These are phyloP conservation scores for Dioscorea cayenensis DNA, from an alignment of 116 monocot genomes.

Conservation along the genomic window DNA sequence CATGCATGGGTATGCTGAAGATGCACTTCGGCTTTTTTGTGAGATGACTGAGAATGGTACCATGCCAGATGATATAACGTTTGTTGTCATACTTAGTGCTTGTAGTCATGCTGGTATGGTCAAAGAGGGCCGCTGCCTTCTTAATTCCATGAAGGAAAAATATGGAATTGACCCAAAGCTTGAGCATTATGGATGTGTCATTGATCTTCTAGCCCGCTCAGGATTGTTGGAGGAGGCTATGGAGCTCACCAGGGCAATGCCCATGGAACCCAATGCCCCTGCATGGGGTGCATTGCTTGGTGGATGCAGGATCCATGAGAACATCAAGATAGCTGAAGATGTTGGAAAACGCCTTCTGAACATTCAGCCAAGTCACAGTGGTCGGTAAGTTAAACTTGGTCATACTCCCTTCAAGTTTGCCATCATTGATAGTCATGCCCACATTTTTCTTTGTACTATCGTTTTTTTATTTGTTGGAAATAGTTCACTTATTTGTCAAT, in stretches of 20 bases:
- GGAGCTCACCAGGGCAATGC: constrained; percentile 32
- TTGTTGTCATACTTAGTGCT: constrained; percentile 38
- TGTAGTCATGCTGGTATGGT: constrained; percentile 48
- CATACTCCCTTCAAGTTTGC: not conserved
- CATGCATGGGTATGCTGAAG: constrained; percentile 29
- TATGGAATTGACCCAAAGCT: constrained; percentile 42
- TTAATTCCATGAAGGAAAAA: constrained; percentile 24
- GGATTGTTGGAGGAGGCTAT: constrained; percentile 45
- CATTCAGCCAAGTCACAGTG: constrained; percentile 50
- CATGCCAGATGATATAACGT: constrained; percentile 38
- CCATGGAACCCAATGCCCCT: constrained; percentile 43
- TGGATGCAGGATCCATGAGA: constrained; percentile 39
- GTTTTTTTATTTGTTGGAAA: too few species aligned
- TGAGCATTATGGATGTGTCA: constrained; percentile 55
- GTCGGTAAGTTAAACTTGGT: constrained; percentile 25
- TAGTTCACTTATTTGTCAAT: too few species aligned
- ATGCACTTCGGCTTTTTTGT: constrained; percentile 24
- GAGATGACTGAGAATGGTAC: constrained; percentile 27
- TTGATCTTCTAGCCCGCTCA: constrained; percentile 46
- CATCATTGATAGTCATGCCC: too few species aligned
- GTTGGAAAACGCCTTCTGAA: constrained; percentile 34
- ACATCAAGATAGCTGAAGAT: constrained; percentile 24
- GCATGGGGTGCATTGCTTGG: constrained; percentile 45
- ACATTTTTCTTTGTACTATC: too few species aligned
- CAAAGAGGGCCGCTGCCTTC: constrained; percentile 22